These are phyloP conservation scores for Ramalina peruviana DNA, from an alignment of 495 filamentous ascomycete genomes.

Conservation along the genomic window DNA sequence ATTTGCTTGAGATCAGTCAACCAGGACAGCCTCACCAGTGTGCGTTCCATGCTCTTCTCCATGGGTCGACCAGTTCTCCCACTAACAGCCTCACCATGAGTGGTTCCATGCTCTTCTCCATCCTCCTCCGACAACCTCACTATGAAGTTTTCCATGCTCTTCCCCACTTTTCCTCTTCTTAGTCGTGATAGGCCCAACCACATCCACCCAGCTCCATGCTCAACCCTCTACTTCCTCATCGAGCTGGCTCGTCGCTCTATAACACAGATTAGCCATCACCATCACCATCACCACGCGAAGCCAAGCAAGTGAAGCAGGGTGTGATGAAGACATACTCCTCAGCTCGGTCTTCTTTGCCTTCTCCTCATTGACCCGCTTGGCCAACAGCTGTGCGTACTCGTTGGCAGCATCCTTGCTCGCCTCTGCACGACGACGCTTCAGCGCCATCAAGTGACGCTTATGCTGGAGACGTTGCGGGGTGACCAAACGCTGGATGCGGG, in stretches of 20 bases:
- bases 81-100: not conserved
- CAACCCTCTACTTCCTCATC: constrained; percentile 66
- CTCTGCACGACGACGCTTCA: constrained; percentile 94
- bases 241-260: constrained; percentile 78
- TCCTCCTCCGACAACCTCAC: not conserved
- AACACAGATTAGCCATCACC: not conserved
- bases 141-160: not conserved
- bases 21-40: not conserved
- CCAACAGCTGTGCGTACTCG: constrained; percentile 86
- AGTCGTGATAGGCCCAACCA: too few species aligned
- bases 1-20: not conserved
- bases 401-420: constrained; percentile 92
- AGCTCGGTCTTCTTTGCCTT: constrained; percentile 80
- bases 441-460: constrained; percentile 92
- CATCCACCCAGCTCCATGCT: not conserved
- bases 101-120: constrained; percentile 1
- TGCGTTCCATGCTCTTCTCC: not conserved
- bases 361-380: constrained; percentile 89
- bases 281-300: not conserved
- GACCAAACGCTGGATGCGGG: constrained; percentile 96
- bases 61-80: not conserved
- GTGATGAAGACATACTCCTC: constrained; percentile 36
- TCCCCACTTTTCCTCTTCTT: not conserved
- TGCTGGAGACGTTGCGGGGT: constrained; percentile 99
- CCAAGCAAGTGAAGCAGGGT: not conserved